phyloP scores from a whole-genome alignment of 2,329 filamentous ascomycete genomes.

The Beauveria scarabaeidicola region DNA sequence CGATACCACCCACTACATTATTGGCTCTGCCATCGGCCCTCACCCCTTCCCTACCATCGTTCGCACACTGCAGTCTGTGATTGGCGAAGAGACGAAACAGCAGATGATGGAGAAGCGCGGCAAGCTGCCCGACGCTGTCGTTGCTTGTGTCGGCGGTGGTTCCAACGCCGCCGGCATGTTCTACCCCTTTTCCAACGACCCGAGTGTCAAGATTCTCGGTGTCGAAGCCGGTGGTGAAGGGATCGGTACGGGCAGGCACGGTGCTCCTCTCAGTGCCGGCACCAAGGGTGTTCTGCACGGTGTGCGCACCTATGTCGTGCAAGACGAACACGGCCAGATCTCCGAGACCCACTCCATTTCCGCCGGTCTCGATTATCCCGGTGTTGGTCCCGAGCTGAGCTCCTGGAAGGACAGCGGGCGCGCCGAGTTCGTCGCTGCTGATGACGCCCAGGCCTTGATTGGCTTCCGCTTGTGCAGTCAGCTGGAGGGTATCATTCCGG shows the following conservation, averaged over 20 bases:
- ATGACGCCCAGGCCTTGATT: conserved; percentile 79
- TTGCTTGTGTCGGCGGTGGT: conserved; percentile 92
- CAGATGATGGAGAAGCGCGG: conserved; percentile 80
- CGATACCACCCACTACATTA: conserved; percentile 94
- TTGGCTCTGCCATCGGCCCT: conserved; percentile 92
- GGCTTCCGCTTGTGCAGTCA: conserved; percentile 81
- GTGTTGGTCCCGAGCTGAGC: conserved; percentile 86
- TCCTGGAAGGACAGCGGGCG: conserved; percentile 86
- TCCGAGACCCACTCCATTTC: conserved; percentile 93
- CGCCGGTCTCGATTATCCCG: conserved; percentile 92
- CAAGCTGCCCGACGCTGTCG: conserved; percentile 89
- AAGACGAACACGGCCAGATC: conserved; percentile 89
- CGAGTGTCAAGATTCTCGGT: conserved; percentile 76
- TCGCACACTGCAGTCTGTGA: conserved; percentile 93
- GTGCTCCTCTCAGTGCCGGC: conserved; percentile 78
- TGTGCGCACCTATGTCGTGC: conserved; percentile 89
- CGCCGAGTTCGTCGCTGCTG: conserved; percentile 83
- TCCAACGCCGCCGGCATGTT: conserved; percentile 98
- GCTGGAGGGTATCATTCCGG: conserved; percentile 93
- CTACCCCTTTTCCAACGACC: conserved; percentile 85
- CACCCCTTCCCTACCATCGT: conserved; percentile 98
- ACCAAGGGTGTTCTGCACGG: conserved; percentile 91
- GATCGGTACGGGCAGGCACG: conserved; percentile 75
- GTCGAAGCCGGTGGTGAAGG: conserved; percentile 95
- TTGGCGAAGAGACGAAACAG: conserved; percentile 86